Percentiles rank a stretch among this genome's conserved stretches.
phyloP scores from a whole-genome alignment of 768 basidiomycete species.

The Mycena leptocephala region DNA sequence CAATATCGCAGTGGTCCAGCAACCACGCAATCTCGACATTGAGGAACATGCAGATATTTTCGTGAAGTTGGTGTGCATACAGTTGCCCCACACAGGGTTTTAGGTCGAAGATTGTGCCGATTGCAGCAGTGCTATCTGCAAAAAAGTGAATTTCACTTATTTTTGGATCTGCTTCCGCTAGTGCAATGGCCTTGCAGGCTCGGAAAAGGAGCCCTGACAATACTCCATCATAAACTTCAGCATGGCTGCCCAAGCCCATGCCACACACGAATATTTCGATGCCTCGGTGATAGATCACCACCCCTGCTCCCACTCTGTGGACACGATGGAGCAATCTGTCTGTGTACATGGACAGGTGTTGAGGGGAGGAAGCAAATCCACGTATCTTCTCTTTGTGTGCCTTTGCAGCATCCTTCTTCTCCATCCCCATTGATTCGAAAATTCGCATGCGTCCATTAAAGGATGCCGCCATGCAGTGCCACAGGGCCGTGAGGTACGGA shows the following conservation, averaged over 20 bases:
- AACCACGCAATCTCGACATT: slow-evolving; percentile 40
- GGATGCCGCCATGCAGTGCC: slow-evolving; percentile 25
- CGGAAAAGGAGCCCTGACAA: neutral
- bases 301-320: neutral
- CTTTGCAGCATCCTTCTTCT: too few relatives aligned
- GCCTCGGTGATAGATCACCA: neutral
- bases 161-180: neutral
- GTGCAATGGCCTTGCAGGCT: neutral
- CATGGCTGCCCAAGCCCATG: neutral
- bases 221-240: neutral
- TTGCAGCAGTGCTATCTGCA: slow-evolving; percentile 14
- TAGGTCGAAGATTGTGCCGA: slow-evolving; percentile 10
- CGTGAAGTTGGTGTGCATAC: slow-evolving; percentile 34
- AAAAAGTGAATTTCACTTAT: too few relatives aligned
- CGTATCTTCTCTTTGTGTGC: slow-evolving; percentile 13
- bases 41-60: slow-evolving; percentile 29
- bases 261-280: neutral
- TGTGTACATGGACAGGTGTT: neutral
- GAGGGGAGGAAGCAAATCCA: neutral
- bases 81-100: slow-evolving; percentile 29
- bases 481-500: slow-evolving; percentile 41
- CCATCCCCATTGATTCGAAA: slow-evolving; percentile 14
- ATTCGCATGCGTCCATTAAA: slow-evolving; percentile 24
- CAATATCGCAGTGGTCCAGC: slow-evolving; percentile 39
- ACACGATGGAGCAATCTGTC: neutral